phyloP scores from a whole-genome alignment of 2,329 filamentous ascomycete species.

The Xylariaceae sp. region DNA sequence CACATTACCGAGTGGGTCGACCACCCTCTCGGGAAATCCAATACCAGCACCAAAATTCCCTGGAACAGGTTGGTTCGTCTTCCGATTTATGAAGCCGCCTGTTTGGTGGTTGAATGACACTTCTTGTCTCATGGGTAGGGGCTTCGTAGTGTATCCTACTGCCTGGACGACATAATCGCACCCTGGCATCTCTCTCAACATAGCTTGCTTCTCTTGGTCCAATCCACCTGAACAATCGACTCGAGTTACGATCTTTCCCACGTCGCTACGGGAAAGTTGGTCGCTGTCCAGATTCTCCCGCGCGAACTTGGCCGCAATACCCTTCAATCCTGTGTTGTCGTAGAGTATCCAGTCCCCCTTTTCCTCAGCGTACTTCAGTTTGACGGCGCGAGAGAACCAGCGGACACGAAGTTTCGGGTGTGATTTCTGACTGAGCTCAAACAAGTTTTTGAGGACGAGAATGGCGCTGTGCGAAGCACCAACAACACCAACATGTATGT shows the following conservation, averaged over 20 bases:
- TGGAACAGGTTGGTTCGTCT: constrained; percentile 41
- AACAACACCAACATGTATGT: constrained; percentile 56
- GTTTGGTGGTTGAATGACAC: constrained; percentile 39
- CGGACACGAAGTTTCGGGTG: constrained; percentile 58
- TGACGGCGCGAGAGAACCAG: constrained; percentile 66
- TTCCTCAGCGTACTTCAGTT: constrained; percentile 62
- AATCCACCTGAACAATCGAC: constrained; percentile 45
- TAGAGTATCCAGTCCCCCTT: constrained; percentile 65
- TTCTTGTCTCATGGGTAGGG: constrained; percentile 48
- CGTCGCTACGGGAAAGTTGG: constrained; percentile 46
- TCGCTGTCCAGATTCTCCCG: constrained; percentile 59
- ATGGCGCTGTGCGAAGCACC: constrained; percentile 67
- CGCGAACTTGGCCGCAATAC: constrained; percentile 62
- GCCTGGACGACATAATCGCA: constrained; percentile 61
- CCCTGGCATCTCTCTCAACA: constrained; percentile 51
- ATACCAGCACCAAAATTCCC: constrained; percentile 65
- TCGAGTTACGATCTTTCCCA: constrained; percentile 50
- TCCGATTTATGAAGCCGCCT: constrained; percentile 51
- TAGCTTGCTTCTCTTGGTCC: constrained; percentile 43
- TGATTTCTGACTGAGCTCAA: constrained; percentile 52
- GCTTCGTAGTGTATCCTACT: constrained; percentile 57
- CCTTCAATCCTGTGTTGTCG: constrained; percentile 69
- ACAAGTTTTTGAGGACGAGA: constrained; percentile 63
- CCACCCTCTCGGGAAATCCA: constrained; percentile 63
- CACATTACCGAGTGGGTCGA: constrained; percentile 63